These are phyloP conservation scores for Kappamyces sp. DNA, from an alignment of 192 early-diverging fungal species.

Conservation along the genomic window DNA sequence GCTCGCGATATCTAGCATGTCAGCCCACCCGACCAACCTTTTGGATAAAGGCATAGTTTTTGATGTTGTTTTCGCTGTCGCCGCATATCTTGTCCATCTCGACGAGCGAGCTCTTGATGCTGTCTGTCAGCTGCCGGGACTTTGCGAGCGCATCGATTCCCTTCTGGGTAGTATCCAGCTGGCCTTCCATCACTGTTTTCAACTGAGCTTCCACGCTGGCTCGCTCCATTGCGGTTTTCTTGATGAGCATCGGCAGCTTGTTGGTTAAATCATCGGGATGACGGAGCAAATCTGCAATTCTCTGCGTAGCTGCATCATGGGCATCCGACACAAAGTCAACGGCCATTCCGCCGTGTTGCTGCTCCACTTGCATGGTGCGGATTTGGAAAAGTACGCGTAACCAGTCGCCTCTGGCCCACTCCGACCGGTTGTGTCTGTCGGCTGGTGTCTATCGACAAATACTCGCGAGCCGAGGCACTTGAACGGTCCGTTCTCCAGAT, in stretches of 20 bases:
- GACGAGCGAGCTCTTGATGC: conserved; percentile 69
- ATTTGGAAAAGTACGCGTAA: too few species aligned
- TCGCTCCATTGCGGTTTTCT: conserved; percentile 83
- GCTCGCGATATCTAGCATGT: conserved; percentile 71
- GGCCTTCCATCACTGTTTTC: conserved; percentile 86
- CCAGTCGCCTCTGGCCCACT: too few species aligned
- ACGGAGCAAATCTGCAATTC: conserved; percentile 75
- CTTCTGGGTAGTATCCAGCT: conserved; percentile 84
- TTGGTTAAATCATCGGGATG: conserved; percentile 92
- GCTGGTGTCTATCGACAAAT: too few species aligned
- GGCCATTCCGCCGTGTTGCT: too few species aligned
- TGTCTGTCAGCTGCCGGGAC: conserved; percentile 47
- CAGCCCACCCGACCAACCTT: conserved; percentile 43
- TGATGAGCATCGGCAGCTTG: conserved; percentile 71
- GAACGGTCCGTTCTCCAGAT: too few species aligned
- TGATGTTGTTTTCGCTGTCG: conserved; percentile 78
- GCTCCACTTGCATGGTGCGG: too few species aligned
- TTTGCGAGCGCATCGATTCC: conserved; percentile 59
- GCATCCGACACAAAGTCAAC: conserved; percentile 16
- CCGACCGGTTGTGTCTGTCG: too few species aligned
- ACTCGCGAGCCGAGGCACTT: too few species aligned
- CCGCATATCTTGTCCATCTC: conserved; percentile 81
- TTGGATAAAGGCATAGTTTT: conserved; percentile 85
- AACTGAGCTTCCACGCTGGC: conserved; percentile 92
- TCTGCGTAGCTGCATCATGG: conserved; percentile 67